phyloP scores from a whole-genome alignment of 148 eudicot species.

The Camellia sinensis region DNA sequence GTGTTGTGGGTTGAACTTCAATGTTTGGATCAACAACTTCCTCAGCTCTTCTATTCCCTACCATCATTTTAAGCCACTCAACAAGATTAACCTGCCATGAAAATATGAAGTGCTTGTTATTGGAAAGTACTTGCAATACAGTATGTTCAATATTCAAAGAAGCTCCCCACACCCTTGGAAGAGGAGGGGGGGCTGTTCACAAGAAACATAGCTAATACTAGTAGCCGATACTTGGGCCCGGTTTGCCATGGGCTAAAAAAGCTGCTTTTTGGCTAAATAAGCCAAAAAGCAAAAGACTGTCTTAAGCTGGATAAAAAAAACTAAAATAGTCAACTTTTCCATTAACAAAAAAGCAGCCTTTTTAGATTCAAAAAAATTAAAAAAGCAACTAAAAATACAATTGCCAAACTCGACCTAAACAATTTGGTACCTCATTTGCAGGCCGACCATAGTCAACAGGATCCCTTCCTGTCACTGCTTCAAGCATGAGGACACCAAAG shows the following conservation, averaged over 20 bases:
- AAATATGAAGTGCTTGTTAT: constrained; percentile 1
- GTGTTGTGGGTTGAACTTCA: constrained; percentile 66
- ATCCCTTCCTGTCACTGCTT: constrained; percentile 85
- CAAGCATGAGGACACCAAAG: constrained; percentile 79
- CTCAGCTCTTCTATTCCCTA: constrained; percentile 81
- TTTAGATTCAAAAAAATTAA: too few relatives aligned
- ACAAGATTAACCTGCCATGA: constrained; percentile 72
- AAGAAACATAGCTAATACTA: too few relatives aligned
- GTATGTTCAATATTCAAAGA: background rate
- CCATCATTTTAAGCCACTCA: constrained; percentile 96
- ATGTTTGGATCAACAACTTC: constrained; percentile 77
- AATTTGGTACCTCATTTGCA: constrained; percentile 59
- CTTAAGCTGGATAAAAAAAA: too few relatives aligned
- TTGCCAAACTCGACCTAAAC: background rate
- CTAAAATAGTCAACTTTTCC: too few relatives aligned
- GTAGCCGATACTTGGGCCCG: too few relatives aligned
- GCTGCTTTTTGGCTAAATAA: too few relatives aligned
- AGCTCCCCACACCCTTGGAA: background rate
- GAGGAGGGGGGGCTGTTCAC: too few relatives aligned
- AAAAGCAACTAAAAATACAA: too few relatives aligned
- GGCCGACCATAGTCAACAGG: constrained; percentile 87
- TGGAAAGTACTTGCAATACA: constrained; percentile 6
- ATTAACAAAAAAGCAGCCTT: too few relatives aligned
- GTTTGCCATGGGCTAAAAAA: too few relatives aligned
- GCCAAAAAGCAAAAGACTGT: too few relatives aligned